Base-by-base conservation (phyloP, 148 eudicot species). In the Nepenthes mirabilis region DNA sequence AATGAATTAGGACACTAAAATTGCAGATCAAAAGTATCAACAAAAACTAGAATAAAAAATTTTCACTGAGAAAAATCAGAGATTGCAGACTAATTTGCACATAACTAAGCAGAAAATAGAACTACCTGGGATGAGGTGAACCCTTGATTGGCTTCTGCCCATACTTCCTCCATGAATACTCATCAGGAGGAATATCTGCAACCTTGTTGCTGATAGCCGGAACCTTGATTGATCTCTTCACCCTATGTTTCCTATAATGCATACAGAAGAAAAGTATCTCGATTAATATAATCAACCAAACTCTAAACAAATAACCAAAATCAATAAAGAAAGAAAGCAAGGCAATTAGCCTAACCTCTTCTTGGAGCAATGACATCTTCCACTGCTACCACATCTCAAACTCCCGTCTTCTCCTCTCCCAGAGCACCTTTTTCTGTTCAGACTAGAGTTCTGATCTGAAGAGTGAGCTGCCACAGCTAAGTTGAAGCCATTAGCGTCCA, bases 121-220 rank as follows among this genome's bases (percentile, higher is more conserved):
- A 55, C 7, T 62, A 81, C 86, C 86, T 81, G 36, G 86, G 86
- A 75, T 78, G 69, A 9, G 86, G 86, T 33, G 86, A 81, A 52
- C 86, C 86, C 68, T 81, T 81, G 54, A 81, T 81, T 57, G 86
- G 86, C 62, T 81, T 81, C 68, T 81, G 86, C 10, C 86, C 86
- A 60, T 81, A 81, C 63, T 81, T 81, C 72, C 86, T 78, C 86
- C 86, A 81, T 8, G 86, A 72, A 58, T 62, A 78, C 56, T 78
- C 82, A 73, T 81, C 86, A 62, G 76, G 63, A 57, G 85, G 86
- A 45, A 81, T 78, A 47, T 81, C 86, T 34, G 86, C 82, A 73
- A 72, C 62, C 59, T 81, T 81, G 75, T 72, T 75, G 64, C 86
- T 81, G 65, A 78, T 70, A 36, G 82, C 82, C 34, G 86, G 82